These are phyloP conservation scores for Candida endomychidarum DNA, from an alignment of 805 yeast species.

Conservation along the genomic window DNA sequence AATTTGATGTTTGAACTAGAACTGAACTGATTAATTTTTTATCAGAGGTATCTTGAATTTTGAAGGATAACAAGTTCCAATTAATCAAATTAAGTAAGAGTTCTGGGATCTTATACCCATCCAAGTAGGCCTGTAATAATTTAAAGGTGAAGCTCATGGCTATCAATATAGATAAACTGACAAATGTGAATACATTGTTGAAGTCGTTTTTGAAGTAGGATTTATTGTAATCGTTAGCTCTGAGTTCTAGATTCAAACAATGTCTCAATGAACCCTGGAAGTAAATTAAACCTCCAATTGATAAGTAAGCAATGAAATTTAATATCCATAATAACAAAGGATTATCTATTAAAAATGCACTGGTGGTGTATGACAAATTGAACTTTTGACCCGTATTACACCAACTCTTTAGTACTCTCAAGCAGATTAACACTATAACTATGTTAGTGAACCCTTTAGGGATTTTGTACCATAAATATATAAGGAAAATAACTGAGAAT, in stretches of 20 bases:
- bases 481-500: constrained; percentile 21
- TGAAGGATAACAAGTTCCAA: constrained; percentile 32
- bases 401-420: constrained; percentile 77
- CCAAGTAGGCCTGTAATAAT: constrained; percentile 48
- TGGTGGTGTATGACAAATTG: constrained; percentile 38
- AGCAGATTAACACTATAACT: constrained; percentile 25
- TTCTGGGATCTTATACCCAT: constrained; percentile 54
- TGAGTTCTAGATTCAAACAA: constrained; percentile 13
- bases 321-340: constrained; percentile 48
- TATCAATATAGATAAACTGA: constrained; percentile 46
- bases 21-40: constrained; percentile 11
- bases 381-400: constrained; percentile 88
- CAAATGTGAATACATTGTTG: constrained; percentile 31
- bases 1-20: constrained; percentile 25
- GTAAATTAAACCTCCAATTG: constrained; percentile 19
- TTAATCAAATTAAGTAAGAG: constrained; percentile 25
- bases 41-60: constrained; percentile 15
- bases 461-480: constrained; percentile 9
- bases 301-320: constrained; percentile 39
- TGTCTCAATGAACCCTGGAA: constrained; percentile 25
- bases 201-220: constrained; percentile 21
- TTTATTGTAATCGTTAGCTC: constrained; percentile 22
- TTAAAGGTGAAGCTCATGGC: constrained; percentile 55
- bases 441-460: constrained; percentile 8
- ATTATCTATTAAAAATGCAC: constrained; percentile 39